phyloP scores from a whole-genome alignment of 2,329 filamentous ascomycete species.

The Ascochyta fabae region DNA sequence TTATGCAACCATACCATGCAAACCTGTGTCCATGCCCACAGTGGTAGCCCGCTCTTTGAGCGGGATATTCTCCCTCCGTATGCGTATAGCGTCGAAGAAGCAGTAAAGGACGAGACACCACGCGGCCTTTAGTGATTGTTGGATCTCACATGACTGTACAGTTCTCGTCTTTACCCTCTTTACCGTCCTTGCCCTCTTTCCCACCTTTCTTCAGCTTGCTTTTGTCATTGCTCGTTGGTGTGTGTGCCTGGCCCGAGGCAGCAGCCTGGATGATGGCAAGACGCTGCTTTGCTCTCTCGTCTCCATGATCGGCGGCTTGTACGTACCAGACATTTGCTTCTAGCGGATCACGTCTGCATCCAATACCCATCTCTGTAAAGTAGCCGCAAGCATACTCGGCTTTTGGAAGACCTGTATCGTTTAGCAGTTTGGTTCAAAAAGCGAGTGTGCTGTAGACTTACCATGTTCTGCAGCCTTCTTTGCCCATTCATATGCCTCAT shows the following conservation, averaged over 20 bases:
- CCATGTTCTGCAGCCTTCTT: slow-evolving; percentile 83
- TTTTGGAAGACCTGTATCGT: slow-evolving; percentile 62
- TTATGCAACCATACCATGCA: slow-evolving; percentile 30
- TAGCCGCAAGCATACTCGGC: slow-evolving; percentile 97
- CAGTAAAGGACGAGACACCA: not conserved
- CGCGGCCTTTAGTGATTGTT: not conserved
- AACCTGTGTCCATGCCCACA: slow-evolving; percentile 21
- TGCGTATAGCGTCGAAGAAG: not conserved
- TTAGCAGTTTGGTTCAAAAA: slow-evolving; percentile 17
- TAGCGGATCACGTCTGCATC: slow-evolving; percentile 89
- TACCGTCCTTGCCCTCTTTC: slow-evolving; percentile 15
- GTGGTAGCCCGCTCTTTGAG: slow-evolving; percentile 3
- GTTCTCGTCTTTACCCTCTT: slow-evolving; percentile 46
- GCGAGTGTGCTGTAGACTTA: slow-evolving; percentile 54
- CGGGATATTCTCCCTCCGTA: not conserved
- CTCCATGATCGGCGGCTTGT: slow-evolving; percentile 88
- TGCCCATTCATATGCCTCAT: slow-evolving; percentile 97
- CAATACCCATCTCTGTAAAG: slow-evolving; percentile 98
- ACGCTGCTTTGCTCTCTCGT: slow-evolving; percentile 86
- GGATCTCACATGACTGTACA: slow-evolving; percentile 46
- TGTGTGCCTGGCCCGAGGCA: slow-evolving; percentile 62
- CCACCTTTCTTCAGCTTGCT: slow-evolving; percentile 42
- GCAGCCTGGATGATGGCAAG: slow-evolving; percentile 86
- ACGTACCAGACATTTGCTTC: slow-evolving; percentile 99
- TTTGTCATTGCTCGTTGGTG: slow-evolving; percentile 28